phyloP scores from a whole-genome alignment of 2,329 filamentous ascomycete genomes.

The Orbilia ellipsospora region DNA sequence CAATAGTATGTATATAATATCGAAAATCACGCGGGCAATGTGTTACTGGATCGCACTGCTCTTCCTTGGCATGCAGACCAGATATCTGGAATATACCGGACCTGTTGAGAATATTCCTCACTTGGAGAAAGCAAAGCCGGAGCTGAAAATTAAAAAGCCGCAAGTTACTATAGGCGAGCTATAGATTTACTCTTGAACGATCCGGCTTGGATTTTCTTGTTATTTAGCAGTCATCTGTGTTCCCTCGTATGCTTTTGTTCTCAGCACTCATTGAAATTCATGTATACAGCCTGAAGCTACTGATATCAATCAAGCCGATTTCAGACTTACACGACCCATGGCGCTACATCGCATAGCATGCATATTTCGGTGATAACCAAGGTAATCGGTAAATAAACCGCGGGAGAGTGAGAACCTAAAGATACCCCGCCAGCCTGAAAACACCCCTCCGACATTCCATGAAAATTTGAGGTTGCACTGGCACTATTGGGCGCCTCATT shows the following conservation, averaged over 20 bases:
- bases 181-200: too few species aligned
- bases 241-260: constrained; percentile 2
- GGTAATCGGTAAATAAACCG: constrained; percentile 2
- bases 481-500: too few species aligned
- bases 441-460: too few species aligned
- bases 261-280: constrained; percentile 10
- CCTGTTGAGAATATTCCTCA: constrained; percentile 4
- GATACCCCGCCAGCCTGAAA: too few species aligned
- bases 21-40: constrained; percentile 3
- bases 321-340: constrained; percentile 6
- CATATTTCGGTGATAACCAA: constrained; percentile 13
- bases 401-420: not conserved
- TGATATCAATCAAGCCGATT: constrained; percentile 9
- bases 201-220: too few species aligned
- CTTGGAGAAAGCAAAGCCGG: constrained; percentile 4
- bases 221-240: not conserved
- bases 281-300: constrained; percentile 5
- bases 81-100: constrained; percentile 12
- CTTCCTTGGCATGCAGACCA: constrained; percentile 14
- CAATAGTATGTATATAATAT: not conserved
- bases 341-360: constrained; percentile 13
- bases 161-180: too few species aligned
- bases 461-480: too few species aligned
- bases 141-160: too few species aligned
- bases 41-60: constrained; percentile 16